Base-by-base conservation (phyloP, 2,329 filamentous ascomycete genomes). In the Tolypocladium ovalisporum region DNA sequence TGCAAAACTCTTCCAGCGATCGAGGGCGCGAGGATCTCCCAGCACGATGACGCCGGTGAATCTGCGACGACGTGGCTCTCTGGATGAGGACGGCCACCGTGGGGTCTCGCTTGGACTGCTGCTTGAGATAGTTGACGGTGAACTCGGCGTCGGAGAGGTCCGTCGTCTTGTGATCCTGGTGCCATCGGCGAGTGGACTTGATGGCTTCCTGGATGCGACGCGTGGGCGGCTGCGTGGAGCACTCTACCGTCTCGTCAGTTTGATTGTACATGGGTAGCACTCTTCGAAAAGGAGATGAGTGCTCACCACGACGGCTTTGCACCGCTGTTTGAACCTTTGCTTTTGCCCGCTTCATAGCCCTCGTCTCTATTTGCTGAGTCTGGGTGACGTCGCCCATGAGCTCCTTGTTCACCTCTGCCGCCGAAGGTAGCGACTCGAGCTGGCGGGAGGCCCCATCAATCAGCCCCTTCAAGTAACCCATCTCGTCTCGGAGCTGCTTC, bases 121-220 rank as follows among this genome's bases (percentile, higher is more conserved):
- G 69, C 56, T 61, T 66, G 54, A 74, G 66, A 55, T 74, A 74
- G 27, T 62, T 65, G 19, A 60, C 59, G 32, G 64, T 62, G 54
- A 73, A 74, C 12, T 59, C 56, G 19, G 62, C 63, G 36, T 73
- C 71, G n/a, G 59, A 37, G 44, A 67, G 60, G 32, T 44, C 52
- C 2, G 70, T 73, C 7, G 61, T 66, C 56, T 73, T 73, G 63
- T 71, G 69, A 35, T 73, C 71, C 34, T 64, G 64, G 59, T 74
- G 71, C 72, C 72, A 74, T 42, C 71, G 69, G 47, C 70, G 67
- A 13, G 72, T 74, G 0, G 72, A 74, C 55, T 62, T 62, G 58
- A 74, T 65, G 22, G 70, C 59, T 40, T 74, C 71, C n/a, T 64
- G 58, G 51, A 74, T 68, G 40, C 71, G 71, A 4, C 54, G 54